Evolutionary conservation across 176 grass and related monocot genomes (phyloP).

Genomic region (Aegilops umbellulata): DNA sequence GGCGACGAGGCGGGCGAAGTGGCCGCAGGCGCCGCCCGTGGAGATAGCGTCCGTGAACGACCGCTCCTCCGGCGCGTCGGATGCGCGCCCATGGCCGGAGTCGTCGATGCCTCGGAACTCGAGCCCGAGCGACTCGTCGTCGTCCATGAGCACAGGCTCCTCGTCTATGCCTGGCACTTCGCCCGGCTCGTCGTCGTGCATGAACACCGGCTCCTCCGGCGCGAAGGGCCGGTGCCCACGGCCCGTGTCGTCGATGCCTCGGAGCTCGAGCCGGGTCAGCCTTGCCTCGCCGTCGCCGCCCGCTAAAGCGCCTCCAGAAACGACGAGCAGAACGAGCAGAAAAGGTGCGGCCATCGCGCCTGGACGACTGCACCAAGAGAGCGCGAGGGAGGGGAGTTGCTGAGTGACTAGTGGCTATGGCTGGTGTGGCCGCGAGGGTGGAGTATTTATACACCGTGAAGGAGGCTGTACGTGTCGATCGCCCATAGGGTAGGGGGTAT

Average conservation of each 20-base stretch:
- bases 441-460: no score
- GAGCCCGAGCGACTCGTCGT: neutral
- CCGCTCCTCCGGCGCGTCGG: neutral
- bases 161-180: neutral
- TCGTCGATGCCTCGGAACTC: neutral
- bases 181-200: neutral
- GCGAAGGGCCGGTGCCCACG: neutral
- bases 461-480: no score
- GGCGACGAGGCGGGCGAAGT: neutral
- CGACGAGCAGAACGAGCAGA: neutral
- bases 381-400: neutral
- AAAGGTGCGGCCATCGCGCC: neutral
- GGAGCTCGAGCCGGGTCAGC: neutral
- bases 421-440: no score
- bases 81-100: neutral
- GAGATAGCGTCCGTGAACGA: neutral
- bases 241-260: neutral
- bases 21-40: neutral
- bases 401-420: no score
- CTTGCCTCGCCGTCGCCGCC: neutral
- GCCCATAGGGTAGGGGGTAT: no score
- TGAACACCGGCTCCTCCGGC: neutral
- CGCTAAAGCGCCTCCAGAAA: neutral
- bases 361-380: neutral
- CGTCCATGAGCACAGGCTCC: neutral